Conservation (phyloP, 2,329 filamentous ascomycete genomes). For the Clarireedia monteithiana region DNA sequence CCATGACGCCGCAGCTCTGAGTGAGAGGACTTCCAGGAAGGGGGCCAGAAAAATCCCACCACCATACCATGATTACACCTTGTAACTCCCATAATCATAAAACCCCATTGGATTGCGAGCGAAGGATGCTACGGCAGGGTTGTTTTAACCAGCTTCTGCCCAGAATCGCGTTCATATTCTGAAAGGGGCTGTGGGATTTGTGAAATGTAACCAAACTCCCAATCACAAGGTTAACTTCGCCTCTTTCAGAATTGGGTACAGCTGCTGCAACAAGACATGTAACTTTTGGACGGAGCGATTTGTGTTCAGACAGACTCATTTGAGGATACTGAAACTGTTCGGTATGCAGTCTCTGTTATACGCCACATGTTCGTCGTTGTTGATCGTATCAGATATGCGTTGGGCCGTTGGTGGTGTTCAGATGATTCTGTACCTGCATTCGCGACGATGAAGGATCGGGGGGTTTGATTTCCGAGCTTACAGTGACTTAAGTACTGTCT, state of each 20-base stretch:
- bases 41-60: constrained; percentile 7
- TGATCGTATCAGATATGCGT: not conserved
- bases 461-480: constrained; percentile 1
- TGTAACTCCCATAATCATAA: not conserved
- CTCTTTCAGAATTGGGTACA: not conserved
- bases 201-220: constrained; percentile 7
- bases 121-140: constrained; percentile 4
- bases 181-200: constrained; percentile 6
- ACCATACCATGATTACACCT: not conserved
- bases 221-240: constrained; percentile 3
- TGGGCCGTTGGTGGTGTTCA: not conserved
- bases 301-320: not conserved
- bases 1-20: not conserved
- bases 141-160: not conserved
- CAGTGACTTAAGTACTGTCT: not conserved
- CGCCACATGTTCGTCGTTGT: not conserved
- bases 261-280: not conserved
- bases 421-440: constrained; percentile 4
- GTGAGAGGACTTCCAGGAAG: not conserved
- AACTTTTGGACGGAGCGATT: not conserved
- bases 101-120: not conserved
- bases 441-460: constrained; percentile 2
- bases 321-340: not conserved
- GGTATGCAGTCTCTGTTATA: not conserved
- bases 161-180: not conserved